Conservation (phyloP, 2,329 filamentous ascomycete species). For the Aspergillus phoenicis region DNA sequence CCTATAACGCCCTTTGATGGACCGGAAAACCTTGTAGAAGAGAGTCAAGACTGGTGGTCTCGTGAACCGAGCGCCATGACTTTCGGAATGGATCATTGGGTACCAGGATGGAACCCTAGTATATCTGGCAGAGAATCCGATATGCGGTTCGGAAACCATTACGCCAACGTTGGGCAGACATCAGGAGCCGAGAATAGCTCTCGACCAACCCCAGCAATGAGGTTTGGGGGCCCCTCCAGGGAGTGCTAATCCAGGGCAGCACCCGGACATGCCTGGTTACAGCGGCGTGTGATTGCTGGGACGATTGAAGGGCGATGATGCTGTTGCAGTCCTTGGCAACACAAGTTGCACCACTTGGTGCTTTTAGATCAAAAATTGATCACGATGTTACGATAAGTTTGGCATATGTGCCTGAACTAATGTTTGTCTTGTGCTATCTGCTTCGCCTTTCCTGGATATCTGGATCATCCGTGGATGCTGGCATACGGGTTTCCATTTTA, state of each 20-base stretch:
- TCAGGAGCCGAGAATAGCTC: constrained; percentile 12
- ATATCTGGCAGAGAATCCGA: constrained; percentile 19
- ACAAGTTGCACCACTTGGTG: neutral
- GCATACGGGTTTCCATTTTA: neutral
- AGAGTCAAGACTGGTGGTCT: constrained; percentile 67
- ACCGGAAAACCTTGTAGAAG: constrained; percentile 62
- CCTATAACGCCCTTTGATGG: constrained; percentile 60
- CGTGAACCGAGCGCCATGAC: constrained; percentile 64
- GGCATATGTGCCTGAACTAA: neutral
- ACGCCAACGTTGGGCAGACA: constrained; percentile 13
- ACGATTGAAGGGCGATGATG: neutral
- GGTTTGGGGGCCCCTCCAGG: constrained; percentile 4
- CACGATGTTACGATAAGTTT: constrained; percentile 7
- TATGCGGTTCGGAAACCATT: constrained; percentile 17
- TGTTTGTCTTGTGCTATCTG: constrained; percentile 8
- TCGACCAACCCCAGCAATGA: constrained; percentile 11
- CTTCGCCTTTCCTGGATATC: neutral
- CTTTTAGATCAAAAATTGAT: neutral
- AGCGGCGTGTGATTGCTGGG: constrained; percentile 16
- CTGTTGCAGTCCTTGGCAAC: neutral
- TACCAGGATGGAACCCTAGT: constrained; percentile 30
- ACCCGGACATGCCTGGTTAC: constrained; percentile 10
- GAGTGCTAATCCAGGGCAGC: constrained; percentile 6
- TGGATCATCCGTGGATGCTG: neutral
- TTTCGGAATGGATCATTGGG: constrained; percentile 65